A percentile compares a stretch with the other conserved stretches of the same genome.
Conservation (phyloP, 192 early-diverging fungal species). For the Thoreauomyces humboldtii region DNA sequence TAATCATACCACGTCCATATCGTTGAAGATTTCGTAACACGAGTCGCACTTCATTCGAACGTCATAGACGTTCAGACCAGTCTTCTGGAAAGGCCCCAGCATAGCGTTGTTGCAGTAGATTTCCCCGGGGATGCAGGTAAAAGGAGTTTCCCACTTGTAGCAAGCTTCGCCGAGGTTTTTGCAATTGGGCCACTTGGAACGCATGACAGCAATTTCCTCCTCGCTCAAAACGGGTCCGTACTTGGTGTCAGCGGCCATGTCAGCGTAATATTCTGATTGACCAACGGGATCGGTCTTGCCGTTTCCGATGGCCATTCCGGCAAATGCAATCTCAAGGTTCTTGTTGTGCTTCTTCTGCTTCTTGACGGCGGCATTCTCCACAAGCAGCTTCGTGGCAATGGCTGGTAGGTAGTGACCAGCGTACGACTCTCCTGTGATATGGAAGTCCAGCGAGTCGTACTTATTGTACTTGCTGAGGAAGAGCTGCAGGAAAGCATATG, state of each 20-base stretch:
- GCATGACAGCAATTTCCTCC: constrained; percentile 74
- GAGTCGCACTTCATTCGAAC: constrained; percentile 82
- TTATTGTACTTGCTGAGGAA: constrained; percentile 84
- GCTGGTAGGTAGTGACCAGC: constrained; percentile 93
- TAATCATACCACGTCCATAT: constrained; percentile 72
- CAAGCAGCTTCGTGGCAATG: constrained; percentile 75
- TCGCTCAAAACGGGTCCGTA: constrained; percentile 75
- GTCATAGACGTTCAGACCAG: constrained; percentile 93
- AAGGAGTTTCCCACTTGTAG: constrained; percentile 75
- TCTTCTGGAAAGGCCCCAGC: constrained; percentile 74
- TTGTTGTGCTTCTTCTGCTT: constrained; percentile 29
- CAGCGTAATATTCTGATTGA: constrained; percentile 87
- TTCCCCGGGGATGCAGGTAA: constrained; percentile 78
- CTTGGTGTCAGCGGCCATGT: constrained; percentile 34
- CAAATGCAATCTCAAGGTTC: constrained; percentile 65
- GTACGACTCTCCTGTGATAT: constrained; percentile 78
- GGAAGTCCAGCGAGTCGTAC: constrained; percentile 75
- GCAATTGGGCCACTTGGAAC: constrained; percentile 70
- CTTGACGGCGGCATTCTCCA: constrained; percentile 57
- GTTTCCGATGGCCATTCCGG: constrained; percentile 84
- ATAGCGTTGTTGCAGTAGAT: constrained; percentile 85
- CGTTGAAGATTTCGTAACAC: constrained; percentile 75
- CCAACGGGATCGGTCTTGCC: constrained; percentile 83
- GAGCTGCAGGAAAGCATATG: constrained; percentile 89
- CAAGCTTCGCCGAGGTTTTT: constrained; percentile 72